Base-by-base conservation (phyloP, 345 rosid genomes). In the Lumnitzera racemosa region DNA sequence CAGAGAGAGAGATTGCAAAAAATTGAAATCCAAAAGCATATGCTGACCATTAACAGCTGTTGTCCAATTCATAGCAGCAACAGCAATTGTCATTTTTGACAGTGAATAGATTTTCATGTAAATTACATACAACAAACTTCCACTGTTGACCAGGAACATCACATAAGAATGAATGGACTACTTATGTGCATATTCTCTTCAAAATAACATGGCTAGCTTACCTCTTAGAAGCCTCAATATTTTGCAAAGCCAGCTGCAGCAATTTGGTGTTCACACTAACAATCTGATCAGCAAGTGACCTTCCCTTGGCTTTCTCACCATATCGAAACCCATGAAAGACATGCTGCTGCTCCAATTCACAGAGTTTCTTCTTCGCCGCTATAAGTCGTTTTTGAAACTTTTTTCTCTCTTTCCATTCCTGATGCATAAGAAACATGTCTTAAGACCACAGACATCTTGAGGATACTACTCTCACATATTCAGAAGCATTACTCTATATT, bases 351-450 rank as follows among this genome's bases (percentile, higher is more conserved):
- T 81, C 92, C 89, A 89, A 49, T 65, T 91, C 96, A 79, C 51
- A 41, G 24, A 91, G 71, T 76, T 84, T 89, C 81, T 87, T 91
- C 72, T 91, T 91, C 46, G 96, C 89, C 68, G 90, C 78, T 76
- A 87, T 82, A 62, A 91, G 82, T 69, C 73, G 78, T 67, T 83
- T 82, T 72, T 87, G 95, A 53, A 76, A 70, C 74, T 68, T 89
- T 68, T 85, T 91, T 62, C 89, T 74, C 54, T 91, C 98, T 78
- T 83, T 88, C 98, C 98, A 89, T 62, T 83, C 95, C 98, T 91
- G 83, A 76, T 51, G 62, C 49, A 49, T 47, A 53, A 61, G 55
- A 51, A 41, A 27, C 29, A 43, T 6, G 15, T n/a, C 7, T 20
- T 15, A 48, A 20, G 16, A 13, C 46, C 29, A 15, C 43, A 49